phyloP scores from a whole-genome alignment of 2,329 filamentous ascomycete species.

The Ophiosphaerella herpotricha region DNA sequence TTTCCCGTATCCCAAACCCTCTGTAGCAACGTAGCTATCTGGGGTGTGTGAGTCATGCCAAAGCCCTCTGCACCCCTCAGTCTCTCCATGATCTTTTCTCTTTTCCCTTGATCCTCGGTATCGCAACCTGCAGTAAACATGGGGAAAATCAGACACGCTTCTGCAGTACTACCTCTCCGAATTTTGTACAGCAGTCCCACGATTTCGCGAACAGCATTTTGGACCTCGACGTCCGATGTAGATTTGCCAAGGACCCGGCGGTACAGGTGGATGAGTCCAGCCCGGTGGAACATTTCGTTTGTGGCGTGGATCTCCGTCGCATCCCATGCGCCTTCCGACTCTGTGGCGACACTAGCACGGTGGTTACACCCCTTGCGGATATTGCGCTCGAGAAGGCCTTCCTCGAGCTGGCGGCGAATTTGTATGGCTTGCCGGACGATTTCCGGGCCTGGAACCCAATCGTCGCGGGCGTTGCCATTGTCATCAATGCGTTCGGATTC shows the following conservation, averaged over 20 bases:
- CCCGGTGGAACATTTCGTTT: constrained; percentile 80
- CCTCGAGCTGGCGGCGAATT: constrained; percentile 65
- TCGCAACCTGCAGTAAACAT: constrained; percentile 85
- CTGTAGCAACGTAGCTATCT: constrained; percentile 69
- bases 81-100: constrained; percentile 66
- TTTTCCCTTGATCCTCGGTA: constrained; percentile 60
- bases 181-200: constrained; percentile 66
- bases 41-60: constrained; percentile 75
- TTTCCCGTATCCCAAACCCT: constrained; percentile 69
- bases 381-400: constrained; percentile 49
- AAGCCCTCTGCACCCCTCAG: constrained; percentile 71
- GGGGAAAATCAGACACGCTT: constrained; percentile 76
- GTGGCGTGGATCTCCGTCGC: constrained; percentile 69
- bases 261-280: constrained; percentile 75
- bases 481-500: constrained; percentile 67
- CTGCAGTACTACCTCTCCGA: constrained; percentile 68
- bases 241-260: constrained; percentile 71
- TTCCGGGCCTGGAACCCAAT: constrained; percentile 64
- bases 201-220: constrained; percentile 66
- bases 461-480: constrained; percentile 54
- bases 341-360: constrained; percentile 38
- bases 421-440: constrained; percentile 62
- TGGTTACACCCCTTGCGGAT: constrained; percentile 51
- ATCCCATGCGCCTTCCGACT: constrained; percentile 57
- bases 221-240: constrained; percentile 63